Percentiles rank a stretch among this genome's conserved stretches.
Conservation (phyloP, 2,329 filamentous ascomycete genomes). For the Colletotrichum euphorbiae region DNA sequence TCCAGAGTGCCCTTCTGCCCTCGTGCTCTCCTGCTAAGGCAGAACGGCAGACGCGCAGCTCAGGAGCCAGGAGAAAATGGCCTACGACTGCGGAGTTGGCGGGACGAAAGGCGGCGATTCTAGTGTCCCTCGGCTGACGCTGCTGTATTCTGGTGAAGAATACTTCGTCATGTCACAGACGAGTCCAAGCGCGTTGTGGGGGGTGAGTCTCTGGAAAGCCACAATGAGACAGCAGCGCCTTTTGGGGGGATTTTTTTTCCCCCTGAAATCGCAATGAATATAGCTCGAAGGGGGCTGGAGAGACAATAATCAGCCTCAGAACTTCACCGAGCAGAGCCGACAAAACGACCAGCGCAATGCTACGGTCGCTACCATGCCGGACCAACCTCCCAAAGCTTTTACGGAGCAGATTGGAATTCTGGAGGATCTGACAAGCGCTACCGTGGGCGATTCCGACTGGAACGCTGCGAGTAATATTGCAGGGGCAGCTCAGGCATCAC, state of each 20-base stretch:
- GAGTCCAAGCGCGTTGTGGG: constrained; percentile 35
- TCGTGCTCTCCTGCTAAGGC: no score
- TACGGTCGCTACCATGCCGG: neutral
- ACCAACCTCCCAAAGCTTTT: constrained; percentile 8
- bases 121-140: neutral
- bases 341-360: constrained; percentile 13
- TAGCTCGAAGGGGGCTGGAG: neutral
- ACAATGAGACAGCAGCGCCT: neutral
- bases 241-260: neutral
- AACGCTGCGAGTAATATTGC: constrained; percentile 8
- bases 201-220: neutral
- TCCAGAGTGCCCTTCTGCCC: neutral
- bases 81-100: neutral
- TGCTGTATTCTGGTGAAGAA: constrained; percentile 15
- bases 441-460: neutral
- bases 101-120: constrained; percentile 22
- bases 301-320: neutral
- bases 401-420: neutral
- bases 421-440: neutral
- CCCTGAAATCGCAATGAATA: neutral
- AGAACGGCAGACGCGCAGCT: neutral
- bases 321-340: neutral
- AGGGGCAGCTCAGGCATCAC: constrained; percentile 4
- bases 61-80: neutral
- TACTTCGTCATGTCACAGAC: constrained; percentile 17